Conservation (phyloP, 106 monocot genomes). For the Dendrobium officinale region DNA sequence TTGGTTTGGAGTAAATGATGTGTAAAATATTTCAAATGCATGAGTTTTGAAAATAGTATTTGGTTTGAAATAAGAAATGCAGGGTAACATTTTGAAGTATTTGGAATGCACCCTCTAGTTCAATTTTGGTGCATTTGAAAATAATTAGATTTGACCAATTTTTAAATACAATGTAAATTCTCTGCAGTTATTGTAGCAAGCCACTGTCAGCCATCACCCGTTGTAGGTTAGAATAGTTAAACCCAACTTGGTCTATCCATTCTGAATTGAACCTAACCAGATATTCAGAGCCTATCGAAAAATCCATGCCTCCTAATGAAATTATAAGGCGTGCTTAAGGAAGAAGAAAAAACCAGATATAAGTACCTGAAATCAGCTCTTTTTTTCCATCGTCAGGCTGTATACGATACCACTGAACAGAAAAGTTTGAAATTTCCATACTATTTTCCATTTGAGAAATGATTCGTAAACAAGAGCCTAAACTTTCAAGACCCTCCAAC, state of each 20-base stretch:
- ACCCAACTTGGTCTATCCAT: neutral
- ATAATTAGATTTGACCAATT: too few species aligned
- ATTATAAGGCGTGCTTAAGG: neutral
- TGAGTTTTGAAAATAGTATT: too few species aligned
- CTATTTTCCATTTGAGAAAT: conserved; percentile 22
- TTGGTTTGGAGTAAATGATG: too few species aligned
- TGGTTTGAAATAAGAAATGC: too few species aligned
- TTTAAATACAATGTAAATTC: too few species aligned
- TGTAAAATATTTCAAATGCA: too few species aligned
- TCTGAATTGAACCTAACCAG: neutral
- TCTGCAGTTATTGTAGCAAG: too few species aligned
- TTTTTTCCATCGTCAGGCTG: conserved; percentile 49
- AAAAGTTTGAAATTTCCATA: conserved; percentile 41
- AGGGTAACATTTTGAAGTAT: too few species aligned
- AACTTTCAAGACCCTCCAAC: conserved; percentile 61
- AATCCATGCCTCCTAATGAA: neutral
- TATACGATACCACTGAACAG: conserved; percentile 73
- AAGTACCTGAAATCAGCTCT: conserved; percentile 70
- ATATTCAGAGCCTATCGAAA: neutral
- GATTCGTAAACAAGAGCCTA: conserved; percentile 70
- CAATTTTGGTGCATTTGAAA: too few species aligned
- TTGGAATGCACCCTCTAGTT: too few species aligned
- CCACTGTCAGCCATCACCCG: too few species aligned
- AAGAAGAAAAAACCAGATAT: neutral
- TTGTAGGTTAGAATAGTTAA: neutral